Evolutionary conservation across 768 basidiomycete species (phyloP).

Genomic region (Auriscalpium microsporum): DNA sequence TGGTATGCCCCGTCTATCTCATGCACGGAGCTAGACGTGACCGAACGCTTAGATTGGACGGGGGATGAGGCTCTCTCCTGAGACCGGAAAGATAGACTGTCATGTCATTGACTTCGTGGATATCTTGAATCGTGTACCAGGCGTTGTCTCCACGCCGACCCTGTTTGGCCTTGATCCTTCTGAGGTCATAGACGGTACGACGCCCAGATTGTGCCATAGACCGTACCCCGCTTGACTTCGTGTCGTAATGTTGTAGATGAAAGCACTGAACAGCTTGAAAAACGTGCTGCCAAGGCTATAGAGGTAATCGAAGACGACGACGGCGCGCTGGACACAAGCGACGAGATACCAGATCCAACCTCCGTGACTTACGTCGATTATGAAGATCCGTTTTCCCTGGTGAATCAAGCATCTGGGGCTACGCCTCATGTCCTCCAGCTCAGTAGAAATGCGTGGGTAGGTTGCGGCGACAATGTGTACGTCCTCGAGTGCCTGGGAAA

Average conservation of each 20-base stretch:
- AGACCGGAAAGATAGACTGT: slow-evolving; percentile 76
- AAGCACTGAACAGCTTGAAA: slow-evolving; percentile 39
- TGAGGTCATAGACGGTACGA: slow-evolving; percentile 54
- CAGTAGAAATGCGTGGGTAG: slow-evolving; percentile 70
- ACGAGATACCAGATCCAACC: slow-evolving; percentile 43
- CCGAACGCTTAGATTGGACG: slow-evolving; percentile 68
- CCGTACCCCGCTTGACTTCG: not conserved
- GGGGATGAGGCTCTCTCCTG: slow-evolving; percentile 80
- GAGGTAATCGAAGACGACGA: not conserved
- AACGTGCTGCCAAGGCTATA: slow-evolving; percentile 25
- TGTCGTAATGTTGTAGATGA: slow-evolving; percentile 33
- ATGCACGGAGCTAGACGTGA: not conserved
- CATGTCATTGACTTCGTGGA: slow-evolving; percentile 90
- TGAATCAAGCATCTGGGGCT: slow-evolving; percentile 38
- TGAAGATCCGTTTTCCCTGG: slow-evolving; percentile 61
- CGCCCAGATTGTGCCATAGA: not conserved
- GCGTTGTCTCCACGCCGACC: slow-evolving; percentile 72
- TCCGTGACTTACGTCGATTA: slow-evolving; percentile 70
- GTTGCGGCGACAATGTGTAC: slow-evolving; percentile 61
- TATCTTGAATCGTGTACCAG: slow-evolving; percentile 53
- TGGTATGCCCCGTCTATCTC: slow-evolving; percentile 43
- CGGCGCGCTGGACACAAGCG: slow-evolving; percentile 17
- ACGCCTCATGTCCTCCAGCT: slow-evolving; percentile 42
- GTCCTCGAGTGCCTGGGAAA: slow-evolving; percentile 69
- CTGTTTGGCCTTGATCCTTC: slow-evolving; percentile 79